Evolutionary conservation across 192 early-diverging fungal genomes (phyloP).

Genomic region (Borealophlyctis nickersoniae): DNA sequence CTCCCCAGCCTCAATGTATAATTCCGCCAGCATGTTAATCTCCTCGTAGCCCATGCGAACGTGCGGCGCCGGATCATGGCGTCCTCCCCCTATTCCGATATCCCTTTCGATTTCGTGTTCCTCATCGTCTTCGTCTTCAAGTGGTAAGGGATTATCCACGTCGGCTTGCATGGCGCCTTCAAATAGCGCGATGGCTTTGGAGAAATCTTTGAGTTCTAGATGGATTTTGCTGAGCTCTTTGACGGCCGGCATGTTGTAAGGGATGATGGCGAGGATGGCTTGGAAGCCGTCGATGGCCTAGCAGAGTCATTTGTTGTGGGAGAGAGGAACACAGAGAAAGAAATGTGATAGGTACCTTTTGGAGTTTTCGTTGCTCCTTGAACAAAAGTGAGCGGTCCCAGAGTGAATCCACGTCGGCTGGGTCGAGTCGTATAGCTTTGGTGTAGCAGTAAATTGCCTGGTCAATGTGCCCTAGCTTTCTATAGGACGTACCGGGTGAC

Average conservation of each 20-base stretch:
- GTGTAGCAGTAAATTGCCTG: slow-evolving; percentile 84
- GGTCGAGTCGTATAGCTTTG: slow-evolving; percentile 64
- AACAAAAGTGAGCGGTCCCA: slow-evolving; percentile 68
- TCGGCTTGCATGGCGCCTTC: slow-evolving; percentile 37
- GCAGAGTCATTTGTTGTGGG: background rate
- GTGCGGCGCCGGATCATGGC: background rate
- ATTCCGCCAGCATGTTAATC: slow-evolving; percentile 80
- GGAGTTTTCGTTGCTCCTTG: slow-evolving; percentile 46
- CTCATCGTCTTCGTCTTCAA: slow-evolving; percentile 38
- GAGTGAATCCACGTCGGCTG: slow-evolving; percentile 63
- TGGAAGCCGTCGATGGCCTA: slow-evolving; percentile 58
- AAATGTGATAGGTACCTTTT: slow-evolving; percentile 45
- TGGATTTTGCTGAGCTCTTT: slow-evolving; percentile 60
- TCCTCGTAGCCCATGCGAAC: slow-evolving; percentile 72
- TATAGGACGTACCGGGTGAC: no score
- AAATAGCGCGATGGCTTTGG: slow-evolving; percentile 44
- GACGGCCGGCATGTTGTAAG: slow-evolving; percentile 67
- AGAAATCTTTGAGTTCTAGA: slow-evolving; percentile 49
- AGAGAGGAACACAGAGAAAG: slow-evolving; percentile 25
- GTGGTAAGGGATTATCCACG: slow-evolving; percentile 19
- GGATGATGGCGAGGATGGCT: slow-evolving; percentile 54
- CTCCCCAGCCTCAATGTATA: slow-evolving; percentile 76
- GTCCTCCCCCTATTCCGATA: slow-evolving; percentile 2
- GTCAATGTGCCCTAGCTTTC: slow-evolving; percentile 58
- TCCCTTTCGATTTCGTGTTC: slow-evolving; percentile 25